A percentile compares a stretch with the other conserved stretches of the same genome.
phyloP scores from a whole-genome alignment of 352 stramenopile species.

The Phytophthora pluvialis region DNA sequence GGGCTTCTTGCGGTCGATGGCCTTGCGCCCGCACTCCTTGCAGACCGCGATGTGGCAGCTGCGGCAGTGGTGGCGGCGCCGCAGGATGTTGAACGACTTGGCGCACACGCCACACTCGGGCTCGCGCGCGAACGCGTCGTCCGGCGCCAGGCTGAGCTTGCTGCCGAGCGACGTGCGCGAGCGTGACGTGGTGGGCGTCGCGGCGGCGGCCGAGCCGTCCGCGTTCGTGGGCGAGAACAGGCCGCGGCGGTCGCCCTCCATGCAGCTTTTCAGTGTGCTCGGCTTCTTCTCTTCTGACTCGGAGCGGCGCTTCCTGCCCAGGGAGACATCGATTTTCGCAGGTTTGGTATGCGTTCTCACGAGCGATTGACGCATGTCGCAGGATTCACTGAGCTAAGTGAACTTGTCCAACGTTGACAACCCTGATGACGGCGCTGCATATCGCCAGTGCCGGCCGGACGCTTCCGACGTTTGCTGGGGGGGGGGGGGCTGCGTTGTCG shows the following conservation, averaged over 20 bases:
- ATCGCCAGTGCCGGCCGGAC: slow-evolving; percentile 1
- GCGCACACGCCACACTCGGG: slow-evolving; percentile 75
- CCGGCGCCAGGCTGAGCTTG: slow-evolving; percentile 47
- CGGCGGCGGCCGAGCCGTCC: slow-evolving; percentile 20
- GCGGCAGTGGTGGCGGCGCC: slow-evolving; percentile 85
- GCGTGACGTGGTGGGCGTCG: slow-evolving; percentile 21
- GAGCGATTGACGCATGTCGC: slow-evolving; percentile 27
- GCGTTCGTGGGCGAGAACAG: slow-evolving; percentile 42
- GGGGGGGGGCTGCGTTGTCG: slow-evolving; percentile 1
- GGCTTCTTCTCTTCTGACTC: slow-evolving; percentile 28
- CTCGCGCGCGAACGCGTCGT: slow-evolving; percentile 73
- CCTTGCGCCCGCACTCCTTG: slow-evolving; percentile 85
- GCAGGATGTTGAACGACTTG: slow-evolving; percentile 84
- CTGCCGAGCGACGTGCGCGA: slow-evolving; percentile 41
- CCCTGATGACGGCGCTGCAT: slow-evolving; percentile 23
- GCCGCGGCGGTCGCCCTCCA: slow-evolving; percentile 35
- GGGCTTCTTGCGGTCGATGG: slow-evolving; percentile 63
- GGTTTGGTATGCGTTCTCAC: slow-evolving; percentile 21
- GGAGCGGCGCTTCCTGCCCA: slow-evolving; percentile 26
- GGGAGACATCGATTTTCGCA: slow-evolving; percentile 16
- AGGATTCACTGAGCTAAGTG: slow-evolving; percentile 14
- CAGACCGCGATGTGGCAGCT: slow-evolving; percentile 85
- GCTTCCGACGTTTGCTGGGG: slow-evolving; percentile 6
- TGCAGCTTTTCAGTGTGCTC: slow-evolving; percentile 13
- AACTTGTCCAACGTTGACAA: slow-evolving; percentile 24